phyloP scores from a whole-genome alignment of 148 eudicot species.

The Diospyros kaki region DNA sequence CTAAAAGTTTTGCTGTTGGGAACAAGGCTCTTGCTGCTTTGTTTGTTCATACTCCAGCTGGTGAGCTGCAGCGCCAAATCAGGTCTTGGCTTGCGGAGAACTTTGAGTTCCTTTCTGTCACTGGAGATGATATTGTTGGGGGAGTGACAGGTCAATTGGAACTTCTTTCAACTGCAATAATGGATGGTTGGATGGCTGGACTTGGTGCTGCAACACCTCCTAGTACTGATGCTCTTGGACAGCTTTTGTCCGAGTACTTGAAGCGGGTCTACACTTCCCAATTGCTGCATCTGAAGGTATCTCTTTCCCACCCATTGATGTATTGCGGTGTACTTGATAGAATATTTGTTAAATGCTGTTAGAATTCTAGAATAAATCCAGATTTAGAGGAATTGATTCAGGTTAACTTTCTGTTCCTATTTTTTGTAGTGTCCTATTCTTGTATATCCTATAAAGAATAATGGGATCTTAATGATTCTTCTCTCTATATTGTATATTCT shows the following conservation, averaged over 20 bases:
- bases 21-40: constrained; percentile 94
- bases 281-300: constrained; percentile 87
- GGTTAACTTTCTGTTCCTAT: neutral
- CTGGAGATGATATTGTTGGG: constrained; percentile 63
- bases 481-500: too few species aligned
- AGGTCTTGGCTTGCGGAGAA: constrained; percentile 94
- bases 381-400: too few species aligned
- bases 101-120: constrained; percentile 90
- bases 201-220: constrained; percentile 97
- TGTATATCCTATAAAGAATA: too few species aligned
- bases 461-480: too few species aligned
- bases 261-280: constrained; percentile 85
- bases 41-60: constrained; percentile 98
- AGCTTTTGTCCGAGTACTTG: constrained; percentile 80
- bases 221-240: constrained; percentile 94
- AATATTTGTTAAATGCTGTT: too few species aligned
- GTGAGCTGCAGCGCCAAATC: constrained; percentile 96
- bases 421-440: neutral
- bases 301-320: neutral
- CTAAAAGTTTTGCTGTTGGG: constrained; percentile 79
- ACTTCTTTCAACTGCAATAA: constrained; percentile 95
- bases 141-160: constrained; percentile 87
- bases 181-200: constrained; percentile 99
- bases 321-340: too few species aligned
- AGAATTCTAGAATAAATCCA: too few species aligned